phyloP scores from a whole-genome alignment of 805 yeast species.

The Metschnikowia hibisci region DNA sequence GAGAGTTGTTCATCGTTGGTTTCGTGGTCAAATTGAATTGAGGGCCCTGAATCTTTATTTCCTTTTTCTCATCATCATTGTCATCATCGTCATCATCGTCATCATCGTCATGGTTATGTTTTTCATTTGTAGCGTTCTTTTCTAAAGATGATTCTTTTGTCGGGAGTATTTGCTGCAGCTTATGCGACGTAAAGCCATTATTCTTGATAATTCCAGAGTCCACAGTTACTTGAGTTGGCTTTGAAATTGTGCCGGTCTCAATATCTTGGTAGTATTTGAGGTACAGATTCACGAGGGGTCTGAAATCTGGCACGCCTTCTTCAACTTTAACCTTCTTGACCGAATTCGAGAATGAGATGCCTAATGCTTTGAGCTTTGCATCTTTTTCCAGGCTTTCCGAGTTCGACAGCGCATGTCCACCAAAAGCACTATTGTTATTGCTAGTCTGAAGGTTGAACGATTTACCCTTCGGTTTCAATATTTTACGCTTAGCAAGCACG shows the following conservation, averaged over 20 bases:
- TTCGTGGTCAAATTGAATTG: slow-evolving; percentile 27
- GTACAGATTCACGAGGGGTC: slow-evolving; percentile 56
- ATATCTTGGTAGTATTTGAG: slow-evolving; percentile 46
- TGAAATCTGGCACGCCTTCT: slow-evolving; percentile 53
- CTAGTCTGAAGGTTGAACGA: slow-evolving; percentile 7
- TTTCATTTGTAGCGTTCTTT: slow-evolving; percentile 6
- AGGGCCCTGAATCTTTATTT: slow-evolving; percentile 34
- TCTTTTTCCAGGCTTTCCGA: slow-evolving; percentile 27
- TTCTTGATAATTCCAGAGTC: not conserved
- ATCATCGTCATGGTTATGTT: slow-evolving; percentile 22
- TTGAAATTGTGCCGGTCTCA: not conserved
- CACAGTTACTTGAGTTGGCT: not conserved
- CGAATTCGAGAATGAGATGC: slow-evolving; percentile 52
- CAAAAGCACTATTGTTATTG: not conserved
- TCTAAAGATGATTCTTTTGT: not conserved
- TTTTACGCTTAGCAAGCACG: slow-evolving; percentile 65
- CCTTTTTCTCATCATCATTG: slow-evolving; percentile 20
- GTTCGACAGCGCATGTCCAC: not conserved
- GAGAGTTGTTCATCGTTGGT: slow-evolving; percentile 31
- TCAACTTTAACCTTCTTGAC: slow-evolving; percentile 38
- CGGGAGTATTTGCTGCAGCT: slow-evolving; percentile 15
- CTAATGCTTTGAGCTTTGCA: slow-evolving; percentile 60
- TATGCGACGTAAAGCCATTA: not conserved
- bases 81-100: slow-evolving; percentile 22
- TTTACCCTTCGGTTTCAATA: slow-evolving; percentile 50